Evolutionary conservation across 371 early-diverging fungal genomes (phyloP).

Genomic region (Capillidium rhysosporum): DNA sequence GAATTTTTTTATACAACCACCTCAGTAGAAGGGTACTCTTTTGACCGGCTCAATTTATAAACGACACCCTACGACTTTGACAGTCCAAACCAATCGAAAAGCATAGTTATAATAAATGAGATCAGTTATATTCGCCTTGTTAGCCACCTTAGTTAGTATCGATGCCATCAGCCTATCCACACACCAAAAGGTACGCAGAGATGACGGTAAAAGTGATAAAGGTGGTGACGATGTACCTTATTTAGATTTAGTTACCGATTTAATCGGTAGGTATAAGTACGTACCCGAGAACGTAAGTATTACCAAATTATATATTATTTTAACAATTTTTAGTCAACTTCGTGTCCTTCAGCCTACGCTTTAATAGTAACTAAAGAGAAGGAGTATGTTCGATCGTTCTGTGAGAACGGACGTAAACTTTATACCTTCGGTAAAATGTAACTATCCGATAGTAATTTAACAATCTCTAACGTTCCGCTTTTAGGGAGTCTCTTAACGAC

Average conservation of each 20-base stretch:
- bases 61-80: too few species aligned
- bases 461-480: background rate
- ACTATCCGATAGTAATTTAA: background rate
- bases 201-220: too few species aligned
- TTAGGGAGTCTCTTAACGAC: background rate
- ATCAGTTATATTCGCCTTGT: too few species aligned
- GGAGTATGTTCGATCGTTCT: background rate
- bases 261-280: background rate
- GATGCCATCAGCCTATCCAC: too few species aligned
- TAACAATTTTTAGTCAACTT: background rate
- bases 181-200: too few species aligned
- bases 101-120: too few species aligned
- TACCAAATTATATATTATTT: background rate
- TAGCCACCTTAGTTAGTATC: too few species aligned
- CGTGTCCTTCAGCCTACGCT: background rate
- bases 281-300: background rate
- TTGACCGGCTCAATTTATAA: too few species aligned
- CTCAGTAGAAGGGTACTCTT: too few species aligned
- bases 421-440: background rate
- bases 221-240: background rate
- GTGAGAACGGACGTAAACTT: background rate
- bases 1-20: too few species aligned
- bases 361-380: background rate
- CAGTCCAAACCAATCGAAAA: too few species aligned
- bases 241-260: background rate